These are phyloP conservation scores for Cytospora schulzeri DNA, from an alignment of 2,329 filamentous ascomycete genomes.

Conservation along the genomic window DNA sequence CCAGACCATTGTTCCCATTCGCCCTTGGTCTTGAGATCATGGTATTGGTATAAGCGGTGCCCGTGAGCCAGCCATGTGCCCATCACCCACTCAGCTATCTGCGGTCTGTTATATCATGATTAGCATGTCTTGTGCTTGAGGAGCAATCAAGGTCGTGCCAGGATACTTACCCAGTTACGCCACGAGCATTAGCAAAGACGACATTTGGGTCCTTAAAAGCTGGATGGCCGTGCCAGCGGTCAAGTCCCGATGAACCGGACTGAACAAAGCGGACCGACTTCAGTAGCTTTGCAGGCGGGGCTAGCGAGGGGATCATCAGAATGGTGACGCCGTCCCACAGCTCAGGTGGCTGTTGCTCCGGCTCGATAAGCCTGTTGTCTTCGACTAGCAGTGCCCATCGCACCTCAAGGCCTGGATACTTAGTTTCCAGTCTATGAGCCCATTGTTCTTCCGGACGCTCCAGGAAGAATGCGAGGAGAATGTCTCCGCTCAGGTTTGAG, in stretches of 20 bases:
- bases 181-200: neutral
- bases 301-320: neutral
- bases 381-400: neutral
- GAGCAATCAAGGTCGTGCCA: neutral
- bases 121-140: neutral
- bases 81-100: neutral
- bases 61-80: neutral
- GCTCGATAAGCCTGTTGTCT: neutral
- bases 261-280: neutral
- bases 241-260: neutral
- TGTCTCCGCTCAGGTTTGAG: neutral
- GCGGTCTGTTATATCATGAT: neutral
- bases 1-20: neutral
- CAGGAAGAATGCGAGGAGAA: neutral
- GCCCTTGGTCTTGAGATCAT: neutral
- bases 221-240: neutral
- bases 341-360: neutral
- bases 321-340: neutral
- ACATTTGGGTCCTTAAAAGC: neutral
- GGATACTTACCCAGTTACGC: neutral
- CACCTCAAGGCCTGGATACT: neutral
- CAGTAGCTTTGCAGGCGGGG: neutral
- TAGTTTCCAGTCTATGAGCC: neutral
- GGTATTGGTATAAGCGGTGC: neutral
- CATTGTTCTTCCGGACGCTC: neutral